phyloP scores from a whole-genome alignment of 805 yeast genomes.

The Suhomyces canberraensis region DNA sequence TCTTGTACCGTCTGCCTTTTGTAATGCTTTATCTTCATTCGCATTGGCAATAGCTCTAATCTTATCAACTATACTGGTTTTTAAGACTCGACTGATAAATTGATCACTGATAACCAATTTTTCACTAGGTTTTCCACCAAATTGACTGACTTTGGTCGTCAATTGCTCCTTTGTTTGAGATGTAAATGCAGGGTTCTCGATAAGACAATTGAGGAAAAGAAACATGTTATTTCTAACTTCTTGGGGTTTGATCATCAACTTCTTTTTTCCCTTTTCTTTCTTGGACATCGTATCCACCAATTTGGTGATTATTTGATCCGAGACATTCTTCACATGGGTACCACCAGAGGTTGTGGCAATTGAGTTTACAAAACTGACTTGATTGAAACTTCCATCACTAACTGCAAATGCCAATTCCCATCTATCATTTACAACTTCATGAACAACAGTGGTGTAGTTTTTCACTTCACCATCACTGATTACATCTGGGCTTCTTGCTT shows the following conservation, averaged over 20 bases:
- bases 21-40: slow-evolving; percentile 83
- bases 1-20: slow-evolving; percentile 83
- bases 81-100: slow-evolving; percentile 64
- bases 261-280: slow-evolving; percentile 64
- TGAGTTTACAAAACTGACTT: slow-evolving; percentile 94
- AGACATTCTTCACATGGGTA: slow-evolving; percentile 82
- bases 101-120: slow-evolving; percentile 69
- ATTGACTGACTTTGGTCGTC: slow-evolving; percentile 83
- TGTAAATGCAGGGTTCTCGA: slow-evolving; percentile 95
- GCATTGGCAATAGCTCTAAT: slow-evolving; percentile 80
- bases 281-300: slow-evolving; percentile 60
- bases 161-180: slow-evolving; percentile 96
- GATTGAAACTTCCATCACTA: slow-evolving; percentile 86
- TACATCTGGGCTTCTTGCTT: slow-evolving; percentile 42
- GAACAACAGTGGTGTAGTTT: slow-evolving; percentile 52
- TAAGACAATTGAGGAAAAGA: slow-evolving; percentile 82
- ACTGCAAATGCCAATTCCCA: slow-evolving; percentile 97
- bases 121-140: slow-evolving; percentile 66
- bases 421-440: slow-evolving; percentile 76
- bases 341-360: slow-evolving; percentile 98
- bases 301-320: slow-evolving; percentile 81
- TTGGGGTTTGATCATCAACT: slow-evolving; percentile 75
- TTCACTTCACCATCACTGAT: slow-evolving; percentile 28
- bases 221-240: slow-evolving; percentile 91
- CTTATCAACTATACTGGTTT: slow-evolving; percentile 69